Conservation (phyloP, 1,284 basidiomycete genomes). For the Ceratobasidium sp. region DNA sequence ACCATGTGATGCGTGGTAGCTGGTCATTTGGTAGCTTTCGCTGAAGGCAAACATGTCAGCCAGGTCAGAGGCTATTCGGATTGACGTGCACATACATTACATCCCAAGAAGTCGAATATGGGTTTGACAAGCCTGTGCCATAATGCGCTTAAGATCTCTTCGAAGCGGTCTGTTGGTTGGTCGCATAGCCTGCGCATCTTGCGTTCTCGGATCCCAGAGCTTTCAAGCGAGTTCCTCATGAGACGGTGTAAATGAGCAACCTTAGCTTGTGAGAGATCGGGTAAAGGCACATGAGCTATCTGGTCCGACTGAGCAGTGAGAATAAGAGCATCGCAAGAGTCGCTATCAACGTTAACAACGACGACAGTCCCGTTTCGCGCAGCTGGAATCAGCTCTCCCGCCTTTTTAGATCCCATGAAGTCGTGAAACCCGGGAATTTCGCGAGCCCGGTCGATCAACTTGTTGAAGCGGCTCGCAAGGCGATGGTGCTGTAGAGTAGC, state of each 20-base stretch:
- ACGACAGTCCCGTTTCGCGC: neutral
- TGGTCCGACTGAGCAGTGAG: neutral
- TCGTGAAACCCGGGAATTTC: neutral
- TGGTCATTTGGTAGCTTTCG: neutral
- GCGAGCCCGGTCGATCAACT: neutral
- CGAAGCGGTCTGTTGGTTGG: too few species aligned
- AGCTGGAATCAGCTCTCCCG: neutral
- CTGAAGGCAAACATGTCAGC: neutral
- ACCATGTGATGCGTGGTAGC: conserved; percentile 23
- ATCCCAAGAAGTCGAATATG: neutral
- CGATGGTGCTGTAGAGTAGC: neutral
- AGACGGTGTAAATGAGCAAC: neutral
- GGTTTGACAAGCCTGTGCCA: neutral
- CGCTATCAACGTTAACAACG: neutral
- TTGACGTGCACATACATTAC: neutral
- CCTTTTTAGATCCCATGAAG: neutral
- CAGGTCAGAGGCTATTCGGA: neutral
- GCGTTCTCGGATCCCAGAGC: too few species aligned
- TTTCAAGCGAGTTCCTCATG: neutral
- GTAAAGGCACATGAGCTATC: neutral
- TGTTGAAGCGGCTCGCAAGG: neutral
- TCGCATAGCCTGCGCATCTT: too few species aligned
- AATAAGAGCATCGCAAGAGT: neutral
- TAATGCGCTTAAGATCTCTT: neutral
- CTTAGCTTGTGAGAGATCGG: neutral